Percentiles rank a stretch among this genome's conserved stretches.
Evolutionary conservation across 1,139 yeast species (phyloP).

Genomic region (Suhomyces wounanorum): DNA sequence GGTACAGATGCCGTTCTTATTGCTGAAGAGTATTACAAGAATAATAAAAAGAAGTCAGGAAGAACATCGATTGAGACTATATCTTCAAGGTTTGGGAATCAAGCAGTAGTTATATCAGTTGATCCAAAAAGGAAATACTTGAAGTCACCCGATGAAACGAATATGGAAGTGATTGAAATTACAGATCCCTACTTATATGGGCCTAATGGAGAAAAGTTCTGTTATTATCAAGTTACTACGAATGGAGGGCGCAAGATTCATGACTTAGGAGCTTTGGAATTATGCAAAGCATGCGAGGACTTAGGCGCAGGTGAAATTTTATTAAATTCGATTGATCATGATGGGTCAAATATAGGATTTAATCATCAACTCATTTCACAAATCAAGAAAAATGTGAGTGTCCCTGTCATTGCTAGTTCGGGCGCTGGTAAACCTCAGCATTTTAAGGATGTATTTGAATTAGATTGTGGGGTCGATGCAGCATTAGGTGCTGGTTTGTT

Average conservation of each 20-base stretch:
- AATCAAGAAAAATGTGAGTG: slow-evolving; percentile 70
- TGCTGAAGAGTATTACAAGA: slow-evolving; percentile 75
- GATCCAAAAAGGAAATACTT: slow-evolving; percentile 91
- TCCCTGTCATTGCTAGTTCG: slow-evolving; percentile 95
- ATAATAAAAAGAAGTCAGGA: slow-evolving; percentile 62
- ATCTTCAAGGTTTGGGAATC: slow-evolving; percentile 87
- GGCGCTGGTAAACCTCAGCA: slow-evolving; percentile 96
- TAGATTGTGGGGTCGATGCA: slow-evolving; percentile 83
- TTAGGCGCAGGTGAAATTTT: slow-evolving; percentile 97
- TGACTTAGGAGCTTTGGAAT: slow-evolving; percentile 88
- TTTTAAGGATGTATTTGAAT: slow-evolving; percentile 78
- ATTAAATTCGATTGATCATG: slow-evolving; percentile 91
- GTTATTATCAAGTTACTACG: slow-evolving; percentile 93
- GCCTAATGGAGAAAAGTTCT: slow-evolving; percentile 81
- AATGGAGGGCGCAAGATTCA: slow-evolving; percentile 93
- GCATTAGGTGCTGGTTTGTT: slow-evolving; percentile 98
- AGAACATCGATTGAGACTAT: slow-evolving; percentile 87
- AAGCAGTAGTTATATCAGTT: slow-evolving; percentile 95
- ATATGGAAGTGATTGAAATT: slow-evolving; percentile 55
- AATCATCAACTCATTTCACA: slow-evolving; percentile 82
- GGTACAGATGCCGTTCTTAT: slow-evolving; percentile 96
- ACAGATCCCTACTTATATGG: slow-evolving; percentile 56
- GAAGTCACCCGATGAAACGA: slow-evolving; percentile 55
- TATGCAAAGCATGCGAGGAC: slow-evolving; percentile 83
- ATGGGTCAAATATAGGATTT: slow-evolving; percentile 91